phyloP scores from a whole-genome alignment of 176 grass and related monocot genomes.

The Ampelocalamus luodianensis region DNA sequence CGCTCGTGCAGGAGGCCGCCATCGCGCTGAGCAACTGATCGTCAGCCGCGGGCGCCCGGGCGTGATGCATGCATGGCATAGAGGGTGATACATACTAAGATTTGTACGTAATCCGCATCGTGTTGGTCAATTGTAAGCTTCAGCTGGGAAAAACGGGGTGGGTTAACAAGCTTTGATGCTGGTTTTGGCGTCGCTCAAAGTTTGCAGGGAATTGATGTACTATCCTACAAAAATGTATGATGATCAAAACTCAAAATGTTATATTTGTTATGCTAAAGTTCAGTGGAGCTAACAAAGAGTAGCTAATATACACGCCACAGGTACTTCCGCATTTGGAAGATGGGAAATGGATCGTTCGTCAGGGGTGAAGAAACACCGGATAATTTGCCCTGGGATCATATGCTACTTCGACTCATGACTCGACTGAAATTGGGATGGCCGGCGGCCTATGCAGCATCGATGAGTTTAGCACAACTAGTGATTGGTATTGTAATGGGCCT shows the following conservation, averaged over 20 bases:
- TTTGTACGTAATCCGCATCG: background rate
- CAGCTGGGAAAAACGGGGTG: background rate
- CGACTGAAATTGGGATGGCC: too few species aligned
- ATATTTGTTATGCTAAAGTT: background rate
- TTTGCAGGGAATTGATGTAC: background rate
- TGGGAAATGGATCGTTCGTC: background rate
- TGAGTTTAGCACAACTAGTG: too few species aligned
- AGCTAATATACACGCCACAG: background rate
- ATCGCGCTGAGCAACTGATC: conserved; percentile 55
- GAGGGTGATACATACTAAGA: background rate
- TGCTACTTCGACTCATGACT: too few species aligned
- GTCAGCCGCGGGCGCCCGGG: background rate
- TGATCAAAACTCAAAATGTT: background rate
- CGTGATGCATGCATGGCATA: too few species aligned
- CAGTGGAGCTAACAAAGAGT: too few species aligned
- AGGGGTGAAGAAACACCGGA: too few species aligned
- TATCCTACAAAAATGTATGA: background rate
- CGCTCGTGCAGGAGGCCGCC: conserved; percentile 55
- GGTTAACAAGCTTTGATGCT: conserved; percentile 19
- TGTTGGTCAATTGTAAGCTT: background rate
- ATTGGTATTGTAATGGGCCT: too few species aligned
- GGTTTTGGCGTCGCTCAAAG: conserved; percentile 34
- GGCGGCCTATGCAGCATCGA: background rate
- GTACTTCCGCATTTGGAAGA: background rate
- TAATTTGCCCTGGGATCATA: too few species aligned